Evolutionary conservation across 306 rosid species (phyloP).

Genomic region (Ammopiptanthus mongolicus): DNA sequence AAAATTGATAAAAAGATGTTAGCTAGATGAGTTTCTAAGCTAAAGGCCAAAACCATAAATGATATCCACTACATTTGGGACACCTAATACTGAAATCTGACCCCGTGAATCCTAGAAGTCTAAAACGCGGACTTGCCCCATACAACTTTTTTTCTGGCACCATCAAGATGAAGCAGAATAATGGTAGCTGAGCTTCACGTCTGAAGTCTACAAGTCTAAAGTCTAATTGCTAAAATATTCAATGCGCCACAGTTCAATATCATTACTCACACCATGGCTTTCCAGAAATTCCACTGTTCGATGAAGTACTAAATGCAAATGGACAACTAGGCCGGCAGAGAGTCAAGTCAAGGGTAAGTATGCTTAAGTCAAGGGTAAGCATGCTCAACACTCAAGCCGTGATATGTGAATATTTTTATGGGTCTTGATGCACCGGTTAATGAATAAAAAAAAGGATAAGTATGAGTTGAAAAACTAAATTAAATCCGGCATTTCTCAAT

Average conservation of each 20-base stretch:
- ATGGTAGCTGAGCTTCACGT: neutral
- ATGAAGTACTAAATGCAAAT: neutral
- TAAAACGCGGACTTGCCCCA: neutral
- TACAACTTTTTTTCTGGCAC: neutral
- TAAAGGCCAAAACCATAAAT: neutral
- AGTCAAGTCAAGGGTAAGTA: constrained; percentile 4
- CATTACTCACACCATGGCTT: neutral
- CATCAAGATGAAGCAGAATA: neutral
- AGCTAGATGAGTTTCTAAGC: neutral
- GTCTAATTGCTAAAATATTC: constrained; percentile 15
- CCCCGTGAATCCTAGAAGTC: neutral
- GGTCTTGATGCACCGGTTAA: no score
- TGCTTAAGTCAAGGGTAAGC: neutral
- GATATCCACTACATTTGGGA: neutral
- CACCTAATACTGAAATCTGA: neutral
- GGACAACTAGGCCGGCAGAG: neutral
- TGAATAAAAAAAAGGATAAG: no score
- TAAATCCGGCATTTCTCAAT: no score
- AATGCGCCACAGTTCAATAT: constrained; percentile 14
- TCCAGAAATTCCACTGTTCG: neutral
- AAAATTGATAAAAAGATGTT: constrained; percentile 15
- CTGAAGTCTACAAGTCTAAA: no score
- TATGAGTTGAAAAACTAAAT: no score
- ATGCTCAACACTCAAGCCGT: neutral
- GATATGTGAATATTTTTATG: no score